phyloP scores from a whole-genome alignment of 768 basidiomycete genomes.

The Gloeophyllum trabeum region DNA sequence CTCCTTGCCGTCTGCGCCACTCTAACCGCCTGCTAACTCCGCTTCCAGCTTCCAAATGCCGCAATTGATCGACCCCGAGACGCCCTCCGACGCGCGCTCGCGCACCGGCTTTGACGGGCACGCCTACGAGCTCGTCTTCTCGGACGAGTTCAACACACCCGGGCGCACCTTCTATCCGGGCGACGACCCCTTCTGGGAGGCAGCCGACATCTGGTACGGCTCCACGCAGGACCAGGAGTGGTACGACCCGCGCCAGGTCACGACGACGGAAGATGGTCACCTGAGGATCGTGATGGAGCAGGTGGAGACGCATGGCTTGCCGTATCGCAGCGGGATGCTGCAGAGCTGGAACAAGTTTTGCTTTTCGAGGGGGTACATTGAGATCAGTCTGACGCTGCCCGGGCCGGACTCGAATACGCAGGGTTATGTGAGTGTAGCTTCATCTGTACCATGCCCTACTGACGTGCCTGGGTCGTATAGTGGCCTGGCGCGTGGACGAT shows the following conservation, averaged over 20 bases:
- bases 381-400: constrained; percentile 51
- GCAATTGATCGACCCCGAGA: constrained; percentile 56
- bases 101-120: constrained; percentile 67
- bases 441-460: neutral
- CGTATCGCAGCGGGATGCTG: constrained; percentile 68
- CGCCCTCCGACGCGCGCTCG: constrained; percentile 44
- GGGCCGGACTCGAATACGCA: constrained; percentile 40
- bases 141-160: constrained; percentile 51
- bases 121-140: constrained; percentile 55
- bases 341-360: constrained; percentile 91
- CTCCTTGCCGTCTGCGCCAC: too few relatives aligned
- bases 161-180: constrained; percentile 44
- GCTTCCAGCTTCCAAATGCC: constrained; percentile 30
- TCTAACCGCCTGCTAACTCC: too few relatives aligned
- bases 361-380: constrained; percentile 68
- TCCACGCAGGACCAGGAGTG: constrained; percentile 62
- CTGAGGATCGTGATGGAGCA: constrained; percentile 63
- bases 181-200: constrained; percentile 66
- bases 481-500: constrained; percentile 79
- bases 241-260: constrained; percentile 61
- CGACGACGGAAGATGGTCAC: constrained; percentile 52
- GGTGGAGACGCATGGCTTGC: constrained; percentile 34
- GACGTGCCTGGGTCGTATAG: constrained; percentile 20
- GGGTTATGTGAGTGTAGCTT: constrained; percentile 28
- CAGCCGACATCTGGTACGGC: constrained; percentile 63